Evolutionary conservation across 2,329 filamentous ascomycete species (phyloP).

Genomic region (Aspergillus ruber): DNA sequence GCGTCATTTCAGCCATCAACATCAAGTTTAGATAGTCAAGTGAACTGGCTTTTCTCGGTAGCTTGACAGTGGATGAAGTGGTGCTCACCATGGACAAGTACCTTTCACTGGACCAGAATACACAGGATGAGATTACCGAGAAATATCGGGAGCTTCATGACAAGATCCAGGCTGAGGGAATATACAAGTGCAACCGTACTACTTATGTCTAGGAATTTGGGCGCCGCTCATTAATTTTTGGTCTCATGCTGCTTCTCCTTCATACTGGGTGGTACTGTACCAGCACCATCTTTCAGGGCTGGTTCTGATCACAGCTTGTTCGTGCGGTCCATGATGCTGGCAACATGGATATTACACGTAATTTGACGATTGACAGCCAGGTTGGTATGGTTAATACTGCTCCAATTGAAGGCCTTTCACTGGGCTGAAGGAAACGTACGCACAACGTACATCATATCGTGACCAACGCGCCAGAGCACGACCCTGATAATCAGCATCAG

Average conservation of each 20-base stretch:
- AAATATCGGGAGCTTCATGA: constrained; percentile 41
- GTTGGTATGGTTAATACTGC: constrained; percentile 87
- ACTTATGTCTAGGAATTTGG: constrained; percentile 64
- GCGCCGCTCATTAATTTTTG: constrained; percentile 62
- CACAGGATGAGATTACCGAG: constrained; percentile 64
- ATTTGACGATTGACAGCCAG: constrained; percentile 69
- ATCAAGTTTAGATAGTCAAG: background rate
- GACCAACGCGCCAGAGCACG: constrained; percentile 88
- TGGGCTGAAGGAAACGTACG: constrained; percentile 94
- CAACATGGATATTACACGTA: constrained; percentile 92
- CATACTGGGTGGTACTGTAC: constrained; percentile 57
- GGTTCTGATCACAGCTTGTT: constrained; percentile 85
- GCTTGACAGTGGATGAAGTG: constrained; percentile 8
- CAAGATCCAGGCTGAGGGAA: constrained; percentile 51
- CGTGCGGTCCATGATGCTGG: constrained; percentile 90
- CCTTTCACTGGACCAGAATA: constrained; percentile 29
- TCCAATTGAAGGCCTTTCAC: constrained; percentile 75
- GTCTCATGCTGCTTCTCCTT: constrained; percentile 44
- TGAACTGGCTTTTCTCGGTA: constrained; percentile 10
- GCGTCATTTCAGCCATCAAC: too few relatives aligned
- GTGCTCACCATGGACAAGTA: constrained; percentile 2
- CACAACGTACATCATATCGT: constrained; percentile 96
- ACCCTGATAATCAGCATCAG: constrained; percentile 86
- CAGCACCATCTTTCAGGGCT: constrained; percentile 67
- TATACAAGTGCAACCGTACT: constrained; percentile 73